Evolutionary conservation across 148 eudicot genomes (phyloP).

Genomic region (Rhododendron ovatum): DNA sequence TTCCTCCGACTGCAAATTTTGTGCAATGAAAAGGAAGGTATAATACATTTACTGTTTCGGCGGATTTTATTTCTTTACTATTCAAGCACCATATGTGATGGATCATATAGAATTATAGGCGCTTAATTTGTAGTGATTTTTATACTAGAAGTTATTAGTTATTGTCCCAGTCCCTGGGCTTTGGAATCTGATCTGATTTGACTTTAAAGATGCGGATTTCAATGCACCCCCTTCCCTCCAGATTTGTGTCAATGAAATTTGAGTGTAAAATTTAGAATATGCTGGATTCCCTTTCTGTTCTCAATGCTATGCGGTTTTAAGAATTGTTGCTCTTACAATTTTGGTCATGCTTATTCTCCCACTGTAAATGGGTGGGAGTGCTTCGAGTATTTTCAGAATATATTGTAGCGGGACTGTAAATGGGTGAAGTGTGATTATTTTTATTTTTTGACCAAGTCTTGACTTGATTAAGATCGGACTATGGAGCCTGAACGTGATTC

Average conservation of each 20-base stretch:
- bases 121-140: not conserved
- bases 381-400: not conserved
- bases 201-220: not conserved
- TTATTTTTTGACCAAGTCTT: not conserved
- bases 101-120: not conserved
- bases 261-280: not conserved
- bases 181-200: not conserved
- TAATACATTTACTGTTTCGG: not conserved
- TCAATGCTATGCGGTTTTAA: not conserved
- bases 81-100: not conserved
- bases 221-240: not conserved
- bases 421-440: not conserved
- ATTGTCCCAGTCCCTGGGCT: not conserved
- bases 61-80: not conserved
- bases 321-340: not conserved
- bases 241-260: not conserved
- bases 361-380: not conserved
- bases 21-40: slow-evolving; percentile 96
- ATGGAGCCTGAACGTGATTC: not conserved
- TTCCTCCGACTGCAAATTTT: slow-evolving; percentile 92
- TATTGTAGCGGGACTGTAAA: not conserved
- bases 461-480: not conserved
- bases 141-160: not conserved
- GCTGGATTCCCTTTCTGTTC: not conserved
- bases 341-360: not conserved